Evolutionary conservation across 2,329 filamentous ascomycete species (phyloP).

Genomic region (Diaporthe nobilis): DNA sequence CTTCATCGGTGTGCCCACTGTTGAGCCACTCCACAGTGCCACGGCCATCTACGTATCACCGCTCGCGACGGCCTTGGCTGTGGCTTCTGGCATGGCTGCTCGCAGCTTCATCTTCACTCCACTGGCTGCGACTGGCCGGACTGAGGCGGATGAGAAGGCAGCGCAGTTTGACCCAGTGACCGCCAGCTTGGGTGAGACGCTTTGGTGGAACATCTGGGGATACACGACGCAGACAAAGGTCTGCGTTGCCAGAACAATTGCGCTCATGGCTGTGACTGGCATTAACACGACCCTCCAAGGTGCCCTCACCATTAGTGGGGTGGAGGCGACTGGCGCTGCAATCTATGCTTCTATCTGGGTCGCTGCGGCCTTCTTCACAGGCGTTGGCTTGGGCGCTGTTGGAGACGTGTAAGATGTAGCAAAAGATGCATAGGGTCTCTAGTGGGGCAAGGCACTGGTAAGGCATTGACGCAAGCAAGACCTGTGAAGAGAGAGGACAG

Average conservation of each 20-base stretch:
- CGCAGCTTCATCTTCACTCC: conserved; percentile 84
- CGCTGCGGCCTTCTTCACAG: conserved; percentile 72
- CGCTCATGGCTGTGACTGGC: conserved; percentile 70
- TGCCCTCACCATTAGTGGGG: conserved; percentile 76
- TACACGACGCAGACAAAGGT: conserved; percentile 74
- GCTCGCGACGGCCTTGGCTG: conserved; percentile 60
- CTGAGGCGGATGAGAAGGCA: conserved; percentile 62
- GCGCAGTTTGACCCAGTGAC: conserved; percentile 73
- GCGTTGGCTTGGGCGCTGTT: conserved; percentile 67
- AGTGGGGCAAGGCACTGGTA: neutral
- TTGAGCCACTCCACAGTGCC: conserved; percentile 77
- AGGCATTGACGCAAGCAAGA: conserved; percentile 29
- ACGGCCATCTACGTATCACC: conserved; percentile 70
- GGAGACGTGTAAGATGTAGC: conserved; percentile 58
- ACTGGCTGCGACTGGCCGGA: conserved; percentile 67
- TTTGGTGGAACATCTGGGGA: conserved; percentile 81
- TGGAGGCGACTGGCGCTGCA: conserved; percentile 77
- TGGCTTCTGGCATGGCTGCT: conserved; percentile 77
- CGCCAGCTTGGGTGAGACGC: conserved; percentile 77
- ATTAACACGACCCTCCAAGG: conserved; percentile 75
- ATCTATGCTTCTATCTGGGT: conserved; percentile 84
- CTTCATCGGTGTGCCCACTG: conserved; percentile 79
- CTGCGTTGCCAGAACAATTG: conserved; percentile 74
- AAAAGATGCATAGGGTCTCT: neutral
- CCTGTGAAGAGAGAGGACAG: neutral